These are phyloP conservation scores for Solanum peruvianum DNA, from an alignment of 257 asterid species.

Conservation along the genomic window DNA sequence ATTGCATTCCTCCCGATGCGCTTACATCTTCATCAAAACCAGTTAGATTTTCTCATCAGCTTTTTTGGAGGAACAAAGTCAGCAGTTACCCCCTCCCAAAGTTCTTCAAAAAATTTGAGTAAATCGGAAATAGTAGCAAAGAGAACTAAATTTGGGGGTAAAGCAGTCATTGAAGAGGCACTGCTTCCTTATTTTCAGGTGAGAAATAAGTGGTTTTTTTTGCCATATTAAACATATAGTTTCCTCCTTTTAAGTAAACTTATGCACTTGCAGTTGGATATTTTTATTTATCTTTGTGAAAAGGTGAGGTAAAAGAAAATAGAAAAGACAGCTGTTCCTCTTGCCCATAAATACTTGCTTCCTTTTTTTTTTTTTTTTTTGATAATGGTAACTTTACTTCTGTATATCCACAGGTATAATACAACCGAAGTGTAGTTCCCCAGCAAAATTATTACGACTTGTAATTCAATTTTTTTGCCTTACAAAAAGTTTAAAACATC, in stretches of 20 bases:
- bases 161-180: slow-evolving; percentile 59
- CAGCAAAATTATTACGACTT: neutral
- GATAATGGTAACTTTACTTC: neutral
- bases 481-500: neutral
- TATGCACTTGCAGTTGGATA: neutral
- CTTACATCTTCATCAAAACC: slow-evolving; percentile 94
- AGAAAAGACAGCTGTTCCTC: neutral
- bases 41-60: slow-evolving; percentile 85
- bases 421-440: neutral
- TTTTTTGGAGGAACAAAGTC: slow-evolving; percentile 69
- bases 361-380: too few species aligned
- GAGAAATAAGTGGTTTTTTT: slow-evolving; percentile 14
- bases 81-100: slow-evolving; percentile 32
- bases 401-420: neutral
- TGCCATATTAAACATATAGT: neutral
- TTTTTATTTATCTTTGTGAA: neutral
- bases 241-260: neutral
- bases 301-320: neutral
- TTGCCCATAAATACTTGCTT: neutral
- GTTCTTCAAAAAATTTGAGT: slow-evolving; percentile 21
- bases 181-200: slow-evolving; percentile 93
- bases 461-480: neutral
- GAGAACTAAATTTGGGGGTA: slow-evolving; percentile 26
- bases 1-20: slow-evolving; percentile 73
- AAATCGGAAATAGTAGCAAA: slow-evolving; percentile 32